Base-by-base conservation (phyloP, 371 early-diverging fungal genomes). In the Mucor plumbeus region DNA sequence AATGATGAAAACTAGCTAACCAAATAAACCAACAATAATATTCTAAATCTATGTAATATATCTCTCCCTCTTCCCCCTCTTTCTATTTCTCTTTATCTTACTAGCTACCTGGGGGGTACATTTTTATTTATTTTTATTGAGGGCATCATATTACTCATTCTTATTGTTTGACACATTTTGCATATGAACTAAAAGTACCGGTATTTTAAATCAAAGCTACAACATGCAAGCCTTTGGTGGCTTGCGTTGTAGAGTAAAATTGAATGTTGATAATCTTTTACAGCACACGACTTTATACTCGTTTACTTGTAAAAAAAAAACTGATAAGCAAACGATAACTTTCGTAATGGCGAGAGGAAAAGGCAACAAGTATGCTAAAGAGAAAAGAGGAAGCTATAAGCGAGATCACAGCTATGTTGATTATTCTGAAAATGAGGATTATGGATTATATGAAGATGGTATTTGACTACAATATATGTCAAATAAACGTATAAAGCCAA, bases 321-420 rank as follows among this genome's bases (percentile, higher is more conserved):
- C 26, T 54, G 31, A 54, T 54, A 54, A 10, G 13, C 57, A 15
- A 35, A 7, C 7, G 15, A 36, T 11, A 35, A 15, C 34, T 13
- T 17, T n/a, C 47, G 17, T n/a, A 4, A 64, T 64, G 64, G 56
- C 34, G 19, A 64, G 56, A 41, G 53, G 56, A 15, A 64, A 56
- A 44, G 43, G 64, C 34, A 17, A 40, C 19, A 55, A 64, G 34
- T 21, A 55, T 4, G 13, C 26, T 11, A 35, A 56, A 33, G 57
- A 40, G 15, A 64, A 64, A 21, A 55, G 15, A 13, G 64, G 57
- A n/a, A 41, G 43, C 4, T 56, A 56, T 15, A 64, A 64, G 35
- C 57, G 58, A 64, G 64, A 64, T 10, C 64, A 57, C 35, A 35
- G 34, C 17, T 64, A 47, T 26, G 14, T 64, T 19, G 64, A 64